Evolutionary conservation across 2,329 filamentous ascomycete species (phyloP).

Genomic region (Penicillium sp.): DNA sequence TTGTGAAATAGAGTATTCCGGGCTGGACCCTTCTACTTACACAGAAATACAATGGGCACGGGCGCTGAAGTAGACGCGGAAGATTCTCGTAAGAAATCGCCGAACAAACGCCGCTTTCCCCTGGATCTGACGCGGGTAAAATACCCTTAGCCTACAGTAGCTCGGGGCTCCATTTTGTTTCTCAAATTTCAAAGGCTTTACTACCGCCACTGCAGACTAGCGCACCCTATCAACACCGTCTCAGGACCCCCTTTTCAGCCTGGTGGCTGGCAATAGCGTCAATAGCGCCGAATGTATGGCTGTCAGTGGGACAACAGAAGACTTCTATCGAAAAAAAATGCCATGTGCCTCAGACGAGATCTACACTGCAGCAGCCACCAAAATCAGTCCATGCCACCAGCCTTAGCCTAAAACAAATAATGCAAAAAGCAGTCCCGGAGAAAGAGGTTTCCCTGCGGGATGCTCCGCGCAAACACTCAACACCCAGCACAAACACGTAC

Average conservation of each 20-base stretch:
- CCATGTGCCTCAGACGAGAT: not conserved
- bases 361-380: not conserved
- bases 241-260: not conserved
- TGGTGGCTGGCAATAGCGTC: conserved; percentile 9
- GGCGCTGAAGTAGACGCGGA: not conserved
- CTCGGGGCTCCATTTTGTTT: not conserved
- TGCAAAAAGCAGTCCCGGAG: not conserved
- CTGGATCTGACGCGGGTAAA: not conserved
- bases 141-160: not conserved
- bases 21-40: not conserved
- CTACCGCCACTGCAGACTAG: not conserved
- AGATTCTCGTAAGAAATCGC: not conserved
- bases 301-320: not conserved
- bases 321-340: not conserved
- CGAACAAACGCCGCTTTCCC: not conserved
- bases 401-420: not conserved
- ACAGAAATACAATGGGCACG: not conserved
- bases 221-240: not conserved
- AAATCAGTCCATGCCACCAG: not conserved
- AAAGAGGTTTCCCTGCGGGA: not conserved
- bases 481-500: not conserved
- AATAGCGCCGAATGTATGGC: not conserved
- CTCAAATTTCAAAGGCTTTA: not conserved
- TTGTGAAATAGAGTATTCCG: not conserved
- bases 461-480: not conserved